Percentiles rank a stretch among this genome's conserved stretches.
Conservation (phyloP, 202 grass and related monocot genomes). For the Schoenoplectus triqueter region DNA sequence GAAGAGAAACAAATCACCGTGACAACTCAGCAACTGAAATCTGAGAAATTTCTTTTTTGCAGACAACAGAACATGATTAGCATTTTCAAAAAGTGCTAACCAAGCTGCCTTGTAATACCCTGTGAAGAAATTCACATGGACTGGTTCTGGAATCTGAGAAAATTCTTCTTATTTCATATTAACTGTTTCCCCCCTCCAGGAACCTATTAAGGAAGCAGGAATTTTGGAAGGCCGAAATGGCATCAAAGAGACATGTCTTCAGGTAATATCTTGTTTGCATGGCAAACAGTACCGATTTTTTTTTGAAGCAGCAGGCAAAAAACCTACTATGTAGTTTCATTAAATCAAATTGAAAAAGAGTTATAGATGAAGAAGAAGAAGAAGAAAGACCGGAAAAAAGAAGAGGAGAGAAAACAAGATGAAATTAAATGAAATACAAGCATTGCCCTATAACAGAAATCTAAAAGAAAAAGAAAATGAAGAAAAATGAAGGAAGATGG, state of each 20-base stretch:
- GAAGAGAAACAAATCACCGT: background rate
- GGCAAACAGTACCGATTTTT: background rate
- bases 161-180: background rate
- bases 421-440: too few relatives aligned
- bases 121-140: background rate
- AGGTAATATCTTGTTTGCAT: conserved; percentile 54
- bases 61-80: background rate
- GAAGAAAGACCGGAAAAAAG: too few relatives aligned
- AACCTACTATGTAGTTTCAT: too few relatives aligned
- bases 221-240: conserved; percentile 99
- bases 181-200: conserved; percentile 45
- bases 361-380: too few relatives aligned
- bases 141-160: conserved; percentile 15
- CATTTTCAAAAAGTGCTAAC: background rate
- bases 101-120: background rate
- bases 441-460: too few relatives aligned
- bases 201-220: conserved; percentile 99
- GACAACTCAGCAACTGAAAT: background rate
- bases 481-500: too few relatives aligned
- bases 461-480: too few relatives aligned
- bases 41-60: background rate
- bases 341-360: too few relatives aligned
- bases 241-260: conserved; percentile 97
- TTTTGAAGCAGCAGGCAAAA: too few relatives aligned
- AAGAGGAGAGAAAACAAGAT: too few relatives aligned